These are phyloP conservation scores for Pisolithus marmoratus DNA, from an alignment of 768 basidiomycete genomes.

Conservation along the genomic window DNA sequence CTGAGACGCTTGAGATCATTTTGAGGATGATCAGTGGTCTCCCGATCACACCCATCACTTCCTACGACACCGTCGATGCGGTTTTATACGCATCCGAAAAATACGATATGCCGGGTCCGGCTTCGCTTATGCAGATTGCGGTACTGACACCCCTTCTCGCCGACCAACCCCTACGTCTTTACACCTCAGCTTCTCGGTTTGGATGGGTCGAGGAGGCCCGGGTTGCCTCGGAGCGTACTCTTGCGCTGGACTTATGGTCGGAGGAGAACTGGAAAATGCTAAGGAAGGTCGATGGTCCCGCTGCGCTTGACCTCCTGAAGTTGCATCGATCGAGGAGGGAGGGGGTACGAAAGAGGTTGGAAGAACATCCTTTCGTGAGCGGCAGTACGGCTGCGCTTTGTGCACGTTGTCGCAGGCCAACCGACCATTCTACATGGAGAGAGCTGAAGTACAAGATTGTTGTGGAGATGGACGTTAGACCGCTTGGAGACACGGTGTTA, in stretches of 20 bases:
- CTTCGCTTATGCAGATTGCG: conserved; percentile 54
- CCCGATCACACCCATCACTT: conserved; percentile 41
- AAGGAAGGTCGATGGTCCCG: conserved; percentile 40
- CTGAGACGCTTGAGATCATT: conserved; percentile 47
- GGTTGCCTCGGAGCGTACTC: conserved; percentile 48
- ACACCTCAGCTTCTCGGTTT: conserved; percentile 50
- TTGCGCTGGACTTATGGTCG: conserved; percentile 47
- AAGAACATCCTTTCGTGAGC: conserved; percentile 54
- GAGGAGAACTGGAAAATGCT: conserved; percentile 40
- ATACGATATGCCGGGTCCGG: conserved; percentile 65
- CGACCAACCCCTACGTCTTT: conserved; percentile 46
- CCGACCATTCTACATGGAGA: conserved; percentile 59
- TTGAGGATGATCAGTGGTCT: conserved; percentile 60
- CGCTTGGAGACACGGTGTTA: conserved; percentile 53
- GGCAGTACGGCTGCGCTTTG: conserved; percentile 38
- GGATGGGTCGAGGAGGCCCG: conserved; percentile 55
- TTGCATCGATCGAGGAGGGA: conserved; percentile 52
- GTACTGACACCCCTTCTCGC: conserved; percentile 47
- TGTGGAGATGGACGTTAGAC: conserved; percentile 52
- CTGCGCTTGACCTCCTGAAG: conserved; percentile 49
- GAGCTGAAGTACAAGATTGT: conserved; percentile 55
- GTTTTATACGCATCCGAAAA: conserved; percentile 62
- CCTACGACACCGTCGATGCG: conserved; percentile 50
- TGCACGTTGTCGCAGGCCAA: conserved; percentile 40
- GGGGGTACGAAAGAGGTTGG: conserved; percentile 40